Percentiles rank a stretch among this genome's conserved stretches.
phyloP scores from a whole-genome alignment of 164 flowering plant genomes.

The Vitis cinerea region DNA sequence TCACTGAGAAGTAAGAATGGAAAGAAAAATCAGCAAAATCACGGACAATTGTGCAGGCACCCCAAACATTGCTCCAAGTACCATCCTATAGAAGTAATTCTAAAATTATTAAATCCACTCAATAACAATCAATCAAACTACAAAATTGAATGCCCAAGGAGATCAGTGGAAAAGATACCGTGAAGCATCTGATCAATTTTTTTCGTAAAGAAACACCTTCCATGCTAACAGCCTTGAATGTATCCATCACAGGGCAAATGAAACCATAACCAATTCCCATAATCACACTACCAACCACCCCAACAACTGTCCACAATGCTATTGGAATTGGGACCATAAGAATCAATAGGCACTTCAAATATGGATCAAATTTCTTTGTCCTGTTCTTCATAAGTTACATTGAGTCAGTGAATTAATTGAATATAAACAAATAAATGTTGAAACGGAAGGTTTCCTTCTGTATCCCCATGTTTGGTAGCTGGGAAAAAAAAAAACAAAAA shows the following conservation, averaged over 20 bases:
- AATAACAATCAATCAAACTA: neutral
- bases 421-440: neutral
- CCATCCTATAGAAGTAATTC: conserved; percentile 17
- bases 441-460: neutral
- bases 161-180: conserved; percentile 4
- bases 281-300: conserved; percentile 9
- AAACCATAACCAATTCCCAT: conserved; percentile 17
- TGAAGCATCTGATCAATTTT: conserved; percentile 16
- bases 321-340: conserved; percentile 6
- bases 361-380: conserved; percentile 14
- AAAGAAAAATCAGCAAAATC: conserved; percentile 27
- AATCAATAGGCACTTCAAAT: conserved; percentile 16
- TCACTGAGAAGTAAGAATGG: conserved; percentile 25
- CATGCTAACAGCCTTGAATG: conserved; percentile 18
- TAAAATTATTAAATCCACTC: neutral
- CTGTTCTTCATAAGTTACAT: neutral
- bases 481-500: neutral
- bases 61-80: conserved; percentile 18
- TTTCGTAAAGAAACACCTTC: conserved; percentile 7
- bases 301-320: conserved; percentile 9
- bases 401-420: neutral
- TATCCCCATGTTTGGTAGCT: neutral
- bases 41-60: conserved; percentile 21
- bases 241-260: conserved; percentile 25
- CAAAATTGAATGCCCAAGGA: neutral